These are phyloP conservation scores for Hymenoscyphus fraxineus DNA, from an alignment of 2,329 filamentous ascomycete genomes.

Conservation along the genomic window DNA sequence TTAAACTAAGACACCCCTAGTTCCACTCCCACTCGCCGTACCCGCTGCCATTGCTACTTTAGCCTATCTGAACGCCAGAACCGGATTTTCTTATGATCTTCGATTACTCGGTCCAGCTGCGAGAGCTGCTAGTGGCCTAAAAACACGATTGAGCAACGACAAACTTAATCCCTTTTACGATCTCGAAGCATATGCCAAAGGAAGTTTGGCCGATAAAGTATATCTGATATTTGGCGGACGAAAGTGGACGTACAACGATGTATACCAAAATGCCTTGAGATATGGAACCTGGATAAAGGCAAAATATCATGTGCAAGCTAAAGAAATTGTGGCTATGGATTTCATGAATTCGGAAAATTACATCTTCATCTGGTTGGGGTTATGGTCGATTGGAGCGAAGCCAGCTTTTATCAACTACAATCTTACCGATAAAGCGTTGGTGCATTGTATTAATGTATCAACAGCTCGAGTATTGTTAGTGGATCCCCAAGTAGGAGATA, in stretches of 20 bases:
- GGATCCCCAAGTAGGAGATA: conserved; percentile 56
- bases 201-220: conserved; percentile 48
- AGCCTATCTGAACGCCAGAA: conserved; percentile 76
- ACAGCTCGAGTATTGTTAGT: conserved; percentile 65
- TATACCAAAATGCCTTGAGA: conserved; percentile 66
- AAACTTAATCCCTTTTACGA: conserved; percentile 70
- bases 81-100: conserved; percentile 63
- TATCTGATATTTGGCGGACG: conserved; percentile 67
- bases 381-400: conserved; percentile 79
- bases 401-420: conserved; percentile 91
- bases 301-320: conserved; percentile 58
- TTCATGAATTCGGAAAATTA: conserved; percentile 79
- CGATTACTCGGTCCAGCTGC: conserved; percentile 53
- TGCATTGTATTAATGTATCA: conserved; percentile 70
- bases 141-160: conserved; percentile 51
- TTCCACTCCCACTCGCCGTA: conserved; percentile 51
- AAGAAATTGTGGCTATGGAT: conserved; percentile 76
- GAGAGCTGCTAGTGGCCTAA: conserved; percentile 42
- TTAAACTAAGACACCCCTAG: conserved; percentile 32
- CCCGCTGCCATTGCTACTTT: conserved; percentile 62
- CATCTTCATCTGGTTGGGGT: conserved; percentile 67
- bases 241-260: conserved; percentile 70
- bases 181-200: conserved; percentile 63
- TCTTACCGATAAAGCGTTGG: conserved; percentile 63
- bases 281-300: conserved; percentile 74